Evolutionary conservation across 306 rosid genomes (phyloP), one percentile per base, ranked within the genome.

Genomic region (Arachis hypogaea): DNA sequence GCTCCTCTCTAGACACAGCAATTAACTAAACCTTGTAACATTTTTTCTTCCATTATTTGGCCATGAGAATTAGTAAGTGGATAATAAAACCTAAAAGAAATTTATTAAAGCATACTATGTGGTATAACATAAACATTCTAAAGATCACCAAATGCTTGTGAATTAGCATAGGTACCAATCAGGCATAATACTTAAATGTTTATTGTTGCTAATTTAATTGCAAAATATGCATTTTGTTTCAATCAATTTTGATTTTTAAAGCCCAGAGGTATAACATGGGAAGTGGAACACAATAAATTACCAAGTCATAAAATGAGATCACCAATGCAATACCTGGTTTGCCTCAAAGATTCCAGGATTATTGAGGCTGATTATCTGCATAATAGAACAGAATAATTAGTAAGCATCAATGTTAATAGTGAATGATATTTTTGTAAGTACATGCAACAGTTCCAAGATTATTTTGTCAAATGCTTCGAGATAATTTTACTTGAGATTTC

Each of bases 341-440:
- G 94, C 98, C 82, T 89, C 91, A n/a, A 93, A 85, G 68, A 81
- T 60, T 70, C 98, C 96, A 71, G 98, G 97, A 81, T 93, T 93
- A 57, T 86, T 45, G 83, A 91, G 85, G 74, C 94, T 84, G 82
- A 66, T 85, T 59, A 91, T 84, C 98, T 93, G 96, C 79, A 76
- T 18, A 59, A 69, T 59, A 62, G 46, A 41, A 59, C 51, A 71
- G 52, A 42, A 67, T 16, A 69, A 69, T 71, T 60, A 68, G 65
- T 68, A 43, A 78, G 75, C 78, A 64, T 66, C 74, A 47, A 8
- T 1, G 29, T 49, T 50, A 36, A 44, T 16, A 30, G 69, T 45
- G 55, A 77, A 63, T 11, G 46, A 54, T 69, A 52, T 55, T 60
- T 33, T 41, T 55, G 22, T 52, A 33, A 59, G 59, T 6, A 57